Evolutionary conservation across 2,329 filamentous ascomycete species (phyloP).

Genomic region (Fusarium burgessii): DNA sequence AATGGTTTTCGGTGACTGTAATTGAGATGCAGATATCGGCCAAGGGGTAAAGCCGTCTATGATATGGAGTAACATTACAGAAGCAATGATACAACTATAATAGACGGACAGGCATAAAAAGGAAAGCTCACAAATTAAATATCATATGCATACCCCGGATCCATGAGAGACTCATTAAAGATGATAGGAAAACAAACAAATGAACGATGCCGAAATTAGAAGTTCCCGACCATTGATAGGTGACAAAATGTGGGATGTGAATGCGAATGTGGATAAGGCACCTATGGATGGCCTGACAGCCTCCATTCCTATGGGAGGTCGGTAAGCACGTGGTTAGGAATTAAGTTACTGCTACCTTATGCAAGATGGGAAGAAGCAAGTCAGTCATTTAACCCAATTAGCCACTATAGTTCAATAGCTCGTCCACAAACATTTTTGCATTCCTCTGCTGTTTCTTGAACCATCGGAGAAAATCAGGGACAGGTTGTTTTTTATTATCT

Average conservation of each 20-base stretch:
- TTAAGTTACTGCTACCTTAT: background rate
- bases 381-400: background rate
- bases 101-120: background rate
- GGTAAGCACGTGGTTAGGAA: slow-evolving; percentile 2
- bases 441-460: background rate
- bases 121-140: background rate
- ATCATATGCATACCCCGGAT: background rate
- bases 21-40: background rate
- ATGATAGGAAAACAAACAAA: background rate
- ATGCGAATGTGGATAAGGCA: background rate
- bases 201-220: slow-evolving; percentile 10
- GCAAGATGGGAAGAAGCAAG: background rate
- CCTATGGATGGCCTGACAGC: slow-evolving; percentile 1
- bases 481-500: background rate
- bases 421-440: background rate
- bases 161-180: background rate
- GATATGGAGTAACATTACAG: background rate
- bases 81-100: background rate
- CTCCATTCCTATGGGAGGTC: slow-evolving; percentile 4
- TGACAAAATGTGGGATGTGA: slow-evolving; percentile 2
- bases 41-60: background rate
- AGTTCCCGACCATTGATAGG: background rate
- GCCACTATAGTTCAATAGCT: background rate
- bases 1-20: background rate
- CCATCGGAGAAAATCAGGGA: background rate